These are phyloP conservation scores for Lepiota subincarnata DNA, from an alignment of 768 basidiomycete genomes.

Conservation along the genomic window DNA sequence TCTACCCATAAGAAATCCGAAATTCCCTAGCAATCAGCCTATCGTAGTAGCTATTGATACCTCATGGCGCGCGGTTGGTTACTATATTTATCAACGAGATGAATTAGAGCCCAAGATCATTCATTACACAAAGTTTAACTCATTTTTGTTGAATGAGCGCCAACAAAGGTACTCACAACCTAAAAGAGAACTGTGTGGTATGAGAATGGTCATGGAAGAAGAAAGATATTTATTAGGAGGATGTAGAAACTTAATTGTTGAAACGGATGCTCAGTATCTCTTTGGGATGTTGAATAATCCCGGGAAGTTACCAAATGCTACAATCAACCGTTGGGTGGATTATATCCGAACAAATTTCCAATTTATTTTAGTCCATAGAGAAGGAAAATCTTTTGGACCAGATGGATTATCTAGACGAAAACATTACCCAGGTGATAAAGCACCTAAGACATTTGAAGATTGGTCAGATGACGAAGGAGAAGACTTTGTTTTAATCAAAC, in stretches of 20 bases:
- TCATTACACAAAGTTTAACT: constrained; percentile 31
- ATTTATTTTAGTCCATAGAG: constrained; percentile 27
- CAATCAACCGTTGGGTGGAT: constrained; percentile 27
- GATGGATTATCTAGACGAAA: constrained; percentile 24
- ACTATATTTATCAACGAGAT: constrained; percentile 31
- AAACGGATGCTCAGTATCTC: constrained; percentile 28
- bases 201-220: constrained; percentile 22
- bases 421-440: constrained; percentile 19
- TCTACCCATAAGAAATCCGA: too few relatives aligned
- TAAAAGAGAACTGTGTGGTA: constrained; percentile 30
- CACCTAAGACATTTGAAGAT: too few relatives aligned
- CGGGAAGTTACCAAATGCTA: constrained; percentile 24
- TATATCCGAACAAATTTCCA: constrained; percentile 26
- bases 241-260: constrained; percentile 15
- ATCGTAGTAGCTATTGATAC: too few relatives aligned
- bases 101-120: constrained; percentile 15
- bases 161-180: constrained; percentile 33
- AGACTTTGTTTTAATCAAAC: too few relatives aligned
- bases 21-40: too few relatives aligned
- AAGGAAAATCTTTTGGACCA: constrained; percentile 22
- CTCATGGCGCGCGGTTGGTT: constrained; percentile 28
- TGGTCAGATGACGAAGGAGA: too few relatives aligned
- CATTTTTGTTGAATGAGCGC: constrained; percentile 31
- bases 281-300: constrained; percentile 28
- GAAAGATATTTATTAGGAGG: constrained; percentile 19